Evolutionary conservation across 2,329 filamentous ascomycete genomes (phyloP), one percentile per base, ranked within the genome.

Genomic region (Aspergillus cejpii): DNA sequence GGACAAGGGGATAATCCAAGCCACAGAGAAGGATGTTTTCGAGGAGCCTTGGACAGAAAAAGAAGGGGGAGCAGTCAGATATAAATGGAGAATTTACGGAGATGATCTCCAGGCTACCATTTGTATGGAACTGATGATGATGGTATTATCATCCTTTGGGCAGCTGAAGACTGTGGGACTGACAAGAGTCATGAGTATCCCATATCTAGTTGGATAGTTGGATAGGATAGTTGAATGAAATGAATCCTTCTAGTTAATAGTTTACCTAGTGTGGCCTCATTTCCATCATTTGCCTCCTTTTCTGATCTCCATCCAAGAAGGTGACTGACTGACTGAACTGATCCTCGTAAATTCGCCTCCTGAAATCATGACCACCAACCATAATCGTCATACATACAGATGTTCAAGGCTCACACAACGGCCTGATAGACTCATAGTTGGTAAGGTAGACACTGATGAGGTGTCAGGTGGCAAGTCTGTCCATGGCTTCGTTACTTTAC

Each of bases 281-380:
- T 34, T 34, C 31, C 31, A 34, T 34, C 31, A 15, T 34, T 10
- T 34, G 31, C 14, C 31, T 34, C 31, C 29, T 33, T 17, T 34
- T n/a, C n/a, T n/a, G n/a, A n/a, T n/a, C n/a, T n/a, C n/a, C n/a
- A 34, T 15, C 15, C 11, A 19, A 19, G 17, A 34, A 11, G 17
- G 11, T 34, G 11, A 17, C 7, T 11, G 11, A 12, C 7, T 20
- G 17, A 24, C 23, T 24, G 8, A 24, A 4, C 23, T 24, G 8
- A 8, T 24, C 4, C 8, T 24, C 23, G 23, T 5, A 44, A 48
- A 49, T 53, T 53, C 47, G 51, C 51, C 51, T 53, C 51, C 49
- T 52, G 41, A 50, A 50, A 51, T 48, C 29, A 21, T 36, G 23
- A 28, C 45, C 45, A 47, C 51, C 51, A 53, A 51, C 51, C 51